A percentile compares a stretch with the other conserved stretches of the same genome.
Evolutionary conservation across 1,284 basidiomycete genomes (phyloP).

Genomic region (Cutaneotrichosporon curvatum): DNA sequence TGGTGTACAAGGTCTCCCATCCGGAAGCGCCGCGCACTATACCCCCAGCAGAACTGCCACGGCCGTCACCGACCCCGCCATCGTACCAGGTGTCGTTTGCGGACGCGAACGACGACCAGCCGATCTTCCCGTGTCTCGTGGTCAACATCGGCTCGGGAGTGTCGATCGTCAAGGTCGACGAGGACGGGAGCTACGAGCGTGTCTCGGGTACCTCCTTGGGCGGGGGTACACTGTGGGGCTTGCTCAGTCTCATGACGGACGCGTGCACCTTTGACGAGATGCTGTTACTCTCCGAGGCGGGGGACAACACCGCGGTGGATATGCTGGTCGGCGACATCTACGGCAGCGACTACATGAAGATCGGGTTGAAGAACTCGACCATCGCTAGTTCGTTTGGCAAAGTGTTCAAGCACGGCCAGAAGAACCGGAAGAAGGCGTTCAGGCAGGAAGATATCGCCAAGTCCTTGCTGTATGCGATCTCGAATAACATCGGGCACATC

Average conservation of each 20-base stretch:
- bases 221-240: constrained; percentile 98
- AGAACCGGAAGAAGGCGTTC: constrained; percentile 62
- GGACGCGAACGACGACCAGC: constrained; percentile 54
- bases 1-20: constrained; percentile 78
- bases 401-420: constrained; percentile 74
- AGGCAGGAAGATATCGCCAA: constrained; percentile 89
- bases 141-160: constrained; percentile 99
- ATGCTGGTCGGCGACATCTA: constrained; percentile 99
- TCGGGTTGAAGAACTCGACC: constrained; percentile 93
- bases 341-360: constrained; percentile 83
- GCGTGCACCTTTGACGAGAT: constrained; percentile 96
- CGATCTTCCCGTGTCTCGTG: constrained; percentile 89
- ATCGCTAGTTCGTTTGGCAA: constrained; percentile 99
- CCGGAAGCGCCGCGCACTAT: constrained; percentile 37
- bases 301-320: constrained; percentile 90
- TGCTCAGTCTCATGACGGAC: constrained; percentile 87
- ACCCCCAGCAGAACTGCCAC: constrained; percentile 55
- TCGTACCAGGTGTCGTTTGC: constrained; percentile 83
- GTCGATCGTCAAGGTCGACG: constrained; percentile 94
- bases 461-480: constrained; percentile 89
- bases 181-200: constrained; percentile 89
- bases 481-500: constrained; percentile 99
- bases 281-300: constrained; percentile 84
- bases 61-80: constrained; percentile 88
- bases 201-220: constrained; percentile 95